phyloP scores from a whole-genome alignment of 2,329 filamentous ascomycete genomes.

The Parastagonospora nodorum region DNA sequence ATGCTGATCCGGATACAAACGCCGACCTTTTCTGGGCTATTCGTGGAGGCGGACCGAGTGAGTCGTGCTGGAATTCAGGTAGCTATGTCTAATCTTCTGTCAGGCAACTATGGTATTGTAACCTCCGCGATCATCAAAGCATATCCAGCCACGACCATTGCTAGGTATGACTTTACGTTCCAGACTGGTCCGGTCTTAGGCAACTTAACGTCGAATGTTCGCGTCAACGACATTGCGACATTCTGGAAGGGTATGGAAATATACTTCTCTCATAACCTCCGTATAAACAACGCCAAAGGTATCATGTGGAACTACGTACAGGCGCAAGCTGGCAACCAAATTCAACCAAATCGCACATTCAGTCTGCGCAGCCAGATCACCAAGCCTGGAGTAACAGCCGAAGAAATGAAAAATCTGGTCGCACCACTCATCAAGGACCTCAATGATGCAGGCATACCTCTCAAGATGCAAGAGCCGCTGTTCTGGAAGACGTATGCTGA shows the following conservation, averaged over 20 bases:
- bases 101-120: conserved; percentile 37
- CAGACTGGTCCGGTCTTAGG: conserved; percentile 25
- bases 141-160: conserved; percentile 25
- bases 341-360: conserved; percentile 15
- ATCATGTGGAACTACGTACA: conserved; percentile 31
- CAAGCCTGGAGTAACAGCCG: conserved; percentile 18
- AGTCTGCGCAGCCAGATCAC: conserved; percentile 20
- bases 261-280: conserved; percentile 30
- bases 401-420: conserved; percentile 22
- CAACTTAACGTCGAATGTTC: conserved; percentile 18
- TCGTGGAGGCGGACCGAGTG: conserved; percentile 37
- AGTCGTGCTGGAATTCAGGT: not conserved
- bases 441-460: conserved; percentile 18
- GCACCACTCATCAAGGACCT: conserved; percentile 27
- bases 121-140: conserved; percentile 36
- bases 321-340: conserved; percentile 11
- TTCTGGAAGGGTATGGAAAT: conserved; percentile 33
- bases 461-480: conserved; percentile 18
- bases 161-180: conserved; percentile 35
- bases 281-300: conserved; percentile 28
- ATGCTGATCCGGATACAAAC: conserved; percentile 25
- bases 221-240: conserved; percentile 19
- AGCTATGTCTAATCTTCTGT: not conserved
- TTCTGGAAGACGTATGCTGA: conserved; percentile 26
- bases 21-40: conserved; percentile 37